phyloP scores from a whole-genome alignment of 163 green algal genomes.

The Coccomyxa subellipsoidea region DNA sequence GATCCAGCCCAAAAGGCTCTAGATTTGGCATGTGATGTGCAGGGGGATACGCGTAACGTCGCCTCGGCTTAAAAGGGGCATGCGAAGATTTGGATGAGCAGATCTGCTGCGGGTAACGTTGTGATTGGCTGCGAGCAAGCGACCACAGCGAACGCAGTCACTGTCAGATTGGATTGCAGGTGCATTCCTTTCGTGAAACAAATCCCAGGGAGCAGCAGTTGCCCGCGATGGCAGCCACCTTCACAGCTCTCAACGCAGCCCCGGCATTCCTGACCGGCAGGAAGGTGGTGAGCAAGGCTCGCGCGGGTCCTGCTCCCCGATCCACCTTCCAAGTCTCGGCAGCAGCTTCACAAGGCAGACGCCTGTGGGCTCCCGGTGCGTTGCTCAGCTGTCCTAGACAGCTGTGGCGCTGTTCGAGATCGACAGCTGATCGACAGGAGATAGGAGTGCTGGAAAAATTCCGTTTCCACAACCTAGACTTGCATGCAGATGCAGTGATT shows the following conservation, averaged over 20 bases:
- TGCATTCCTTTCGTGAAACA: background rate
- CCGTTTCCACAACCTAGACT: too few relatives aligned
- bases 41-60: background rate
- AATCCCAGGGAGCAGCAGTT: background rate
- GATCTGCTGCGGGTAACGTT: background rate
- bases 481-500: too few relatives aligned
- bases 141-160: background rate
- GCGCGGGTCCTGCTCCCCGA: background rate
- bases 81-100: background rate
- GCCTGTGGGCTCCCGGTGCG: background rate
- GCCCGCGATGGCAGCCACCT: background rate
- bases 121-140: background rate
- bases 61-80: background rate
- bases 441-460: background rate
- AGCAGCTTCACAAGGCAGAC: background rate
- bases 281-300: conserved; percentile 9
- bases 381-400: background rate
- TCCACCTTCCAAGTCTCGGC: background rate
- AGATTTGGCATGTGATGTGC: too few relatives aligned
- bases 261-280: conserved; percentile 3
- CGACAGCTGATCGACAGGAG: too few relatives aligned
- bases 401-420: background rate
- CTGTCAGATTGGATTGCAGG: background rate
- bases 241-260: conserved; percentile 2
- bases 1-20: too few relatives aligned